Conservation (phyloP, 139 green algal genomes). For the Diplosphaera chodatii region DNA sequence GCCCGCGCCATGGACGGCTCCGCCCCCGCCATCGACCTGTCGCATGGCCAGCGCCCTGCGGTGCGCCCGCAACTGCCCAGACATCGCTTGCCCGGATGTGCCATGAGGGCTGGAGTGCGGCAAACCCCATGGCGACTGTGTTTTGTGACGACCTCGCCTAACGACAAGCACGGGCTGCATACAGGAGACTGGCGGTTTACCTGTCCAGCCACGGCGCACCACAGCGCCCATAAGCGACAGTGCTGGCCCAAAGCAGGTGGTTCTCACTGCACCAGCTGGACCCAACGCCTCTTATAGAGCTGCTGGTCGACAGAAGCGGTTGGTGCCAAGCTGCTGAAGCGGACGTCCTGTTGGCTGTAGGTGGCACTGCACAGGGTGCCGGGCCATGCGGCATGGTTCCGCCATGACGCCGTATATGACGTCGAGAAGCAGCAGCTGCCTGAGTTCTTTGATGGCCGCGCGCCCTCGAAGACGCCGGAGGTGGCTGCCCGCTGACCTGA, state of each 20-base stretch:
- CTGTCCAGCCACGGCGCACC: background rate
- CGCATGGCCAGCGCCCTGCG: slow-evolving; percentile 18
- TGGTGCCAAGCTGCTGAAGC: too few species aligned
- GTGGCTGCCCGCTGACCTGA: background rate
- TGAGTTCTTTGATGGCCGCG: slow-evolving; percentile 57
- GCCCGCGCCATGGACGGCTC: slow-evolving; percentile 18
- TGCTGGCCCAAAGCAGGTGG: background rate
- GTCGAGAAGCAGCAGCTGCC: slow-evolving; percentile 52
- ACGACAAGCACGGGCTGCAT: background rate
- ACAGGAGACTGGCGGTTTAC: background rate
- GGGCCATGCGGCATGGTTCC: slow-evolving; percentile 66
- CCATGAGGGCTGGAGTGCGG: too few species aligned
- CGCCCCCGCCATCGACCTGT: slow-evolving; percentile 25
- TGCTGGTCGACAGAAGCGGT: too few species aligned
- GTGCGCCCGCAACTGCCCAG: too few species aligned
- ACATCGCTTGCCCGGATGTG: too few species aligned
- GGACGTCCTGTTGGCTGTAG: too few species aligned
- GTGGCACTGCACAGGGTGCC: slow-evolving; percentile 51
- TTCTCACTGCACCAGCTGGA: background rate
- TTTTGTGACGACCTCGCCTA: background rate
- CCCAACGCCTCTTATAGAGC: too few species aligned
- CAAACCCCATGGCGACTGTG: too few species aligned
- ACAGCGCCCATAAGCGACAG: too few species aligned
- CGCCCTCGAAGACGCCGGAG: slow-evolving; percentile 23
- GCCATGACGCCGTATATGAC: slow-evolving; percentile 49